Evolutionary conservation across 768 basidiomycete species (phyloP).

Genomic region (Rhodotorula diobovata): DNA sequence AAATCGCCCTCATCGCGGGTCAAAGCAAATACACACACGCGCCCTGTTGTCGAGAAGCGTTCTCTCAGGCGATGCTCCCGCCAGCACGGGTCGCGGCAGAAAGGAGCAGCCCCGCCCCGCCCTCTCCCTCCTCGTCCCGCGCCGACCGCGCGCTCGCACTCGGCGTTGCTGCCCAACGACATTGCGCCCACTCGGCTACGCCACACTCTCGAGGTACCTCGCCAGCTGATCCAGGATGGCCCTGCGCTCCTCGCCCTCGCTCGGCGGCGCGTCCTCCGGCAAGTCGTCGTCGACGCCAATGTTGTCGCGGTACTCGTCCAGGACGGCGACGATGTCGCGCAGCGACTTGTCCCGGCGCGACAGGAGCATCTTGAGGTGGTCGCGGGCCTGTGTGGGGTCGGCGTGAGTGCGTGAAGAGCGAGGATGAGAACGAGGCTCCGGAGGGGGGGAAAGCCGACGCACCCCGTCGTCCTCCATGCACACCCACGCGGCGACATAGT

Average conservation of each 20-base stretch:
- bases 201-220: slow-evolving; percentile 37
- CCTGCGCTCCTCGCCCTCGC: slow-evolving; percentile 57
- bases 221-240: slow-evolving; percentile 45
- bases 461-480: slow-evolving; percentile 98
- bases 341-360: slow-evolving; percentile 66
- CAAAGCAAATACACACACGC: too few relatives aligned
- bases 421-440: not conserved
- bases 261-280: slow-evolving; percentile 52
- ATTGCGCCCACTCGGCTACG: not conserved
- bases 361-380: slow-evolving; percentile 71
- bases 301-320: slow-evolving; percentile 69
- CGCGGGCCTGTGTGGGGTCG: slow-evolving; percentile 59
- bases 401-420: not conserved
- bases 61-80: too few relatives aligned
- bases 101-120: too few relatives aligned
- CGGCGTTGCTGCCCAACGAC: not conserved
- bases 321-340: slow-evolving; percentile 64
- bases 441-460: too few relatives aligned
- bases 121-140: too few relatives aligned
- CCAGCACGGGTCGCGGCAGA: too few relatives aligned
- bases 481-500: slow-evolving; percentile 92
- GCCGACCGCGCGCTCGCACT: too few relatives aligned
- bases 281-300: slow-evolving; percentile 55
- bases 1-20: too few relatives aligned
- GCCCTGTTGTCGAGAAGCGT: too few relatives aligned